Base-by-base conservation (phyloP, 352 stramenopile species). In the Pythium aphanidermatum region DNA sequence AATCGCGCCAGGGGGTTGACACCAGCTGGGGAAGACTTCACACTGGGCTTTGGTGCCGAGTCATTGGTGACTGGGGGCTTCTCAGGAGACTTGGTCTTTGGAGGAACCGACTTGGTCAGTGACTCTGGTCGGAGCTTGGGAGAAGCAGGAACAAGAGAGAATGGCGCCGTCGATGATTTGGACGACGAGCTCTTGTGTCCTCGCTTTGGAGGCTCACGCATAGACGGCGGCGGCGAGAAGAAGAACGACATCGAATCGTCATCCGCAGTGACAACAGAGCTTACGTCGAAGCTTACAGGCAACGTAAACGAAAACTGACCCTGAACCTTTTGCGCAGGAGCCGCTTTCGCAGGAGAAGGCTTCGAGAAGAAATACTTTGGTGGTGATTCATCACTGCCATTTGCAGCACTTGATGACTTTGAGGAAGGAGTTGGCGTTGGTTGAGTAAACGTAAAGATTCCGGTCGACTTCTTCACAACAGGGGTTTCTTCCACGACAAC, bases 1-100 rank as follows among this genome's bases (percentile, higher is more conserved):
- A 92, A 92, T 41, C 63, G 76, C 12, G 67, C 65, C 29, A 84
- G 52, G 19, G 76, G 76, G 37, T 86, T 85, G n/a, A n/a, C n/a
- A n/a, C n/a, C n/a, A n/a, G n/a, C n/a, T n/a, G n/a, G n/a, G n/a
- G n/a, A n/a, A n/a, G n/a, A n/a, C n/a, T n/a, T n/a, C n/a, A n/a
- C n/a, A n/a, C n/a, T n/a, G n/a, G n/a, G n/a, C n/a, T n/a, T n/a
- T n/a, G n/a, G n/a, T n/a, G n/a, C n/a, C 25, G 58, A 46, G 36
- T 30, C 55, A 30, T 49, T 39, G 39, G 32, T 60, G 16, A 14
- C 29, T 14, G 29, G 29, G 11, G 29, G 11, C 26, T 17, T 6
- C 7, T 34, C 32, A 28, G 50, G 26, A 46, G 58, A 27, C 47
- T 68, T 63, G 3, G 23, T 14, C 38, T 54, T 60, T 13, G 44